A percentile compares a stretch with the other conserved stretches of the same genome.
phyloP scores from a whole-genome alignment of 2,329 filamentous ascomycete species.

The Aspergillus flavus region DNA sequence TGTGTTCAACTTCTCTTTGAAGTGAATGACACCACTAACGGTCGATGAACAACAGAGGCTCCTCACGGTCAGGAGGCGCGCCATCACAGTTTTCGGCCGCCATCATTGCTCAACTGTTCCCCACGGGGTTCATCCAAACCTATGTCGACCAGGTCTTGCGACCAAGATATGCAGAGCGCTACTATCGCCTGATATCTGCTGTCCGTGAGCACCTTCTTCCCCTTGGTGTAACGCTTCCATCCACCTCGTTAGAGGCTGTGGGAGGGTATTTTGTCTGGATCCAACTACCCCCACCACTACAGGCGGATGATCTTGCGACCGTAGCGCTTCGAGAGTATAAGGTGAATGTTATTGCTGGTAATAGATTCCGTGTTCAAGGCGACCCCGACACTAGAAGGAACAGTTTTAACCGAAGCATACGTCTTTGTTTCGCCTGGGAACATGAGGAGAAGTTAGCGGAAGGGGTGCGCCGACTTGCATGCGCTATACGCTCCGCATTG shows the following conservation, averaged over 20 bases:
- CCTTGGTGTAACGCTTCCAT: conserved; percentile 55
- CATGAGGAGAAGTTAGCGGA: conserved; percentile 66
- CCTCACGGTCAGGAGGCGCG: conserved; percentile 60
- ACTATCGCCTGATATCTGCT: conserved; percentile 59
- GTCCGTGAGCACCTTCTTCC: conserved; percentile 64
- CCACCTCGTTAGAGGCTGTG: conserved; percentile 49
- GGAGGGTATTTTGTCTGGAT: conserved; percentile 91
- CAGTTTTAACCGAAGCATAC: conserved; percentile 62
- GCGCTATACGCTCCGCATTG: conserved; percentile 19
- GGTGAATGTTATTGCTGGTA: conserved; percentile 68
- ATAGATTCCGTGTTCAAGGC: conserved; percentile 68
- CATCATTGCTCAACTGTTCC: conserved; percentile 58
- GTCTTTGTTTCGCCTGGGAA: conserved; percentile 75
- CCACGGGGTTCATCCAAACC: conserved; percentile 53
- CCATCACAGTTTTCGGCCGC: conserved; percentile 63
- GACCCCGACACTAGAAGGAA: conserved; percentile 54
- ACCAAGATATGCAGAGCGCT: conserved; percentile 59
- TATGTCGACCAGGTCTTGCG: conserved; percentile 58
- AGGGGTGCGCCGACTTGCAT: conserved; percentile 65
- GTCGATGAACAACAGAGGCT: conserved; percentile 48
- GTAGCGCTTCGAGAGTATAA: conserved; percentile 64
- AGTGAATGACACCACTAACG: neutral
- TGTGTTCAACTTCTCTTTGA: conserved; percentile 26
- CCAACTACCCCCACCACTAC: conserved; percentile 58
- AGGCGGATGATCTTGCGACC: conserved; percentile 58